Evolutionary conservation across 2,329 filamentous ascomycete species (phyloP).

Genomic region (Chaetomium sp.): DNA sequence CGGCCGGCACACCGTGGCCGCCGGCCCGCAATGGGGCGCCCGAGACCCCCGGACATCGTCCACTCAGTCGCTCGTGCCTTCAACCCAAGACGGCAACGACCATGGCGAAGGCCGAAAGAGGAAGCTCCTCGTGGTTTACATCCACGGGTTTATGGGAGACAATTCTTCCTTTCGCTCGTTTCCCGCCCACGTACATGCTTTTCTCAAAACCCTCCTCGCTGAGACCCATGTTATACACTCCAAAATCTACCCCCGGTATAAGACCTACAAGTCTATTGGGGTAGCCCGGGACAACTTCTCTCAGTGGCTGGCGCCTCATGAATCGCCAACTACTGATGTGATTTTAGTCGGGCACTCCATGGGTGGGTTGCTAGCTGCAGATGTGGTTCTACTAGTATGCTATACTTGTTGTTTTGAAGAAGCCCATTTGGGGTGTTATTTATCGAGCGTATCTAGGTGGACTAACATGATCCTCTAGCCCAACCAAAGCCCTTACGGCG

Average conservation of each 20-base stretch:
- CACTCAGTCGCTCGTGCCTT: slow-evolving; percentile 38
- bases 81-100: slow-evolving; percentile 29
- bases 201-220: slow-evolving; percentile 58
- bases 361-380: slow-evolving; percentile 76
- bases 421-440: too few relatives aligned
- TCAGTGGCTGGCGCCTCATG: slow-evolving; percentile 71
- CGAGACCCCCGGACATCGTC: slow-evolving; percentile 45
- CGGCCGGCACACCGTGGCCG: not conserved
- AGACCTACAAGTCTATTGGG: slow-evolving; percentile 64
- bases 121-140: slow-evolving; percentile 69
- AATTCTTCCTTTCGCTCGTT: slow-evolving; percentile 84
- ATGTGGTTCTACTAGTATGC: slow-evolving; percentile 61
- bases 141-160: slow-evolving; percentile 87
- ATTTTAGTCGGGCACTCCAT: slow-evolving; percentile 84
- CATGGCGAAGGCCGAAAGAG: slow-evolving; percentile 32
- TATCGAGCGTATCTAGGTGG: too few relatives aligned
- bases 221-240: slow-evolving; percentile 77
- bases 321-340: slow-evolving; percentile 66
- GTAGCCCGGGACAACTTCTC: slow-evolving; percentile 79
- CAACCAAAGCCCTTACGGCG: slow-evolving; percentile 18
- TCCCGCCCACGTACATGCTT: slow-evolving; percentile 76
- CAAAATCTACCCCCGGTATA: slow-evolving; percentile 78
- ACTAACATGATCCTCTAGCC: not conserved
- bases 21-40: slow-evolving; percentile 15
- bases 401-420: too few relatives aligned